These are phyloP conservation scores for Sphenostylis stenocarpa DNA, from an alignment of 306 rosid species.

Conservation along the genomic window DNA sequence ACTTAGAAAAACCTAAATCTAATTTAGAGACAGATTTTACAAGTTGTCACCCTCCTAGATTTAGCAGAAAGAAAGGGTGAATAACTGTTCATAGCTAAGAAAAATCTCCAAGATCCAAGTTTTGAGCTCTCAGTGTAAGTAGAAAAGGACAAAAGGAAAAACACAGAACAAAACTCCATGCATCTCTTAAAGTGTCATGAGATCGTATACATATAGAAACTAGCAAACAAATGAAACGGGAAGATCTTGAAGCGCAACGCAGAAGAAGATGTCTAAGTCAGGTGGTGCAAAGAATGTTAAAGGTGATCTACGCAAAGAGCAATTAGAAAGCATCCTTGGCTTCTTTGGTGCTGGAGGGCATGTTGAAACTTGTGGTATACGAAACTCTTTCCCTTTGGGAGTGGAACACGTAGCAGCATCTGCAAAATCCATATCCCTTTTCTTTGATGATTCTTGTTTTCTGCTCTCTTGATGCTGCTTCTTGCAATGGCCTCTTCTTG, in stretches of 20 bases:
- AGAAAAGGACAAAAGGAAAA: conserved; percentile 19
- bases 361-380: conserved; percentile 63
- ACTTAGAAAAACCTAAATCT: conserved; percentile 29
- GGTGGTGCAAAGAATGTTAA: conserved; percentile 71
- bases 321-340: conserved; percentile 55
- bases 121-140: too few relatives aligned
- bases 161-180: background rate
- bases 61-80: conserved; percentile 16
- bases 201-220: background rate
- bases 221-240: conserved; percentile 46
- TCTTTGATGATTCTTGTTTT: conserved; percentile 32
- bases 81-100: conserved; percentile 30
- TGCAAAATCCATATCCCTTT: conserved; percentile 17
- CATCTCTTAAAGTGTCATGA: conserved; percentile 18
- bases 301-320: conserved; percentile 50
- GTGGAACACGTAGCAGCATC: conserved; percentile 58
- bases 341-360: conserved; percentile 96
- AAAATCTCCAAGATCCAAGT: conserved; percentile 32
- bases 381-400: conserved; percentile 69
- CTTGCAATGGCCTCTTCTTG: conserved; percentile 41
- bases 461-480: conserved; percentile 28
- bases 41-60: conserved; percentile 31
- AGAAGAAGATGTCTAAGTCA: conserved; percentile 74
- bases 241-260: conserved; percentile 54
- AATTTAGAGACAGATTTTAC: conserved; percentile 42